A percentile compares a stretch with the other conserved stretches of the same genome.
phyloP scores from a whole-genome alignment of 768 basidiomycete genomes.

The Filobasidium wieringae region DNA sequence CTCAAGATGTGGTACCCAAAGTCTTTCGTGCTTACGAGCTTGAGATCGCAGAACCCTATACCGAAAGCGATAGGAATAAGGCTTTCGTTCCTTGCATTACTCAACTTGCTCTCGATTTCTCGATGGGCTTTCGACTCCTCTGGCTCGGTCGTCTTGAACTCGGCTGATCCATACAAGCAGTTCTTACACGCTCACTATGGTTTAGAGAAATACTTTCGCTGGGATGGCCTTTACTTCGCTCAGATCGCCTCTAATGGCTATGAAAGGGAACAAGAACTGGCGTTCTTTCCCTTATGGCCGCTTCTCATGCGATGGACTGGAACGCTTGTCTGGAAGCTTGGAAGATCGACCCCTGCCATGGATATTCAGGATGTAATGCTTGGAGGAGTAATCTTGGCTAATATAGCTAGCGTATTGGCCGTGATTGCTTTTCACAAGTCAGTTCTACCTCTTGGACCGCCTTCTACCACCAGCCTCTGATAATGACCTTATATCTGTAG shows the following conservation, averaged over 20 bases:
- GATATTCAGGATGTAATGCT: slow-evolving; percentile 17
- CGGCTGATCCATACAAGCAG: no score
- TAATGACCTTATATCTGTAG: slow-evolving; percentile 30
- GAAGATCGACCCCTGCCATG: background rate
- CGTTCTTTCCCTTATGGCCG: slow-evolving; percentile 67
- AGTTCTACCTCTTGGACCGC: no score
- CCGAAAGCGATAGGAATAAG: no score
- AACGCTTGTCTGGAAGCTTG: slow-evolving; percentile 4
- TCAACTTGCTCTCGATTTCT: no score
- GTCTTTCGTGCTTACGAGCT: no score
- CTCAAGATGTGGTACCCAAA: no score
- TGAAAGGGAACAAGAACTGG: slow-evolving; percentile 68
- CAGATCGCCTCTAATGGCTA: slow-evolving; percentile 54
- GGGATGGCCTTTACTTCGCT: slow-evolving; percentile 78
- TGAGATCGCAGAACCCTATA: no score
- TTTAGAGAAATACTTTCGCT: no score
- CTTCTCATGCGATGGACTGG: slow-evolving; percentile 44
- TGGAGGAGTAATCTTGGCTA: slow-evolving; percentile 22
- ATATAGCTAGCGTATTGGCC: slow-evolving; percentile 19
- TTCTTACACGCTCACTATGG: no score
- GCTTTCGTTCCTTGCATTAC: no score
- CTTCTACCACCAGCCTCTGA: slow-evolving; percentile 34
- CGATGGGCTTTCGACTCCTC: no score
- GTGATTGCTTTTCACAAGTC: slow-evolving; percentile 34
- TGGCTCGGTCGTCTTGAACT: no score